These are phyloP conservation scores for Amanita rimosa DNA, from an alignment of 768 basidiomycete species.

Conservation along the genomic window DNA sequence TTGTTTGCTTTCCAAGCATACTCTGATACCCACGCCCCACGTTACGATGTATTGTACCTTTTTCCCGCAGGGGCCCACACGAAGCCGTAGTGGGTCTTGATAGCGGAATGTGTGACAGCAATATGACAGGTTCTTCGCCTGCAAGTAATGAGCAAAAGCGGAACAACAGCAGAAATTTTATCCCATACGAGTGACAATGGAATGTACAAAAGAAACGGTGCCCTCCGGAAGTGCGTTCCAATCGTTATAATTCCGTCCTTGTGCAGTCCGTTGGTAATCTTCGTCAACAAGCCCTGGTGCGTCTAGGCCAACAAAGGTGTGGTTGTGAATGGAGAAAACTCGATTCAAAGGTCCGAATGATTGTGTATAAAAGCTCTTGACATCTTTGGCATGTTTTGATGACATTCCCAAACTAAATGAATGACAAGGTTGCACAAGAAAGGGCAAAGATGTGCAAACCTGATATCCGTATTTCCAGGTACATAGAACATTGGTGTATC, in stretches of 20 bases:
- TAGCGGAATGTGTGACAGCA: conserved; percentile 84
- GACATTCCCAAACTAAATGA: conserved; percentile 41
- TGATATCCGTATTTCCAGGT: conserved; percentile 79
- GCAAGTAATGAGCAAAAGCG: conserved; percentile 3
- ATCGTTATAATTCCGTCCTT: conserved; percentile 33
- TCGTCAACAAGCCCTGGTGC: conserved; percentile 77
- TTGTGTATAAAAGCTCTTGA: conserved; percentile 45
- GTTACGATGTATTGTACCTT: conserved; percentile 58
- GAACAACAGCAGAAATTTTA: background rate
- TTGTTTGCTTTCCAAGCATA: conserved; percentile 71
- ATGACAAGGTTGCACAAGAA: background rate
- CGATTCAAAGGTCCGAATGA: conserved; percentile 65
- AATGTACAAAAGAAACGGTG: conserved; percentile 48
- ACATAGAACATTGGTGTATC: conserved; percentile 40
- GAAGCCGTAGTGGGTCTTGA: conserved; percentile 59
- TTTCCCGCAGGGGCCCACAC: conserved; percentile 73
- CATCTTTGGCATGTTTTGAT: conserved; percentile 35
- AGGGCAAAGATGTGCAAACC: conserved; percentile 24
- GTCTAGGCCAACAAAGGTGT: conserved; percentile 63
- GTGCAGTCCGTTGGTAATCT: conserved; percentile 55
- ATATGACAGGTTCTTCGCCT: conserved; percentile 39
- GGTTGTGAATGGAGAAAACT: conserved; percentile 49
- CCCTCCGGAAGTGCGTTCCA: conserved; percentile 47
- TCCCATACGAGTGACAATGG: conserved; percentile 27
- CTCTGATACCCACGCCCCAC: conserved; percentile 79